A percentile compares a stretch with the other conserved stretches of the same genome.
Evolutionary conservation across 306 rosid genomes (phyloP).

Genomic region (Quercus cerris): DNA sequence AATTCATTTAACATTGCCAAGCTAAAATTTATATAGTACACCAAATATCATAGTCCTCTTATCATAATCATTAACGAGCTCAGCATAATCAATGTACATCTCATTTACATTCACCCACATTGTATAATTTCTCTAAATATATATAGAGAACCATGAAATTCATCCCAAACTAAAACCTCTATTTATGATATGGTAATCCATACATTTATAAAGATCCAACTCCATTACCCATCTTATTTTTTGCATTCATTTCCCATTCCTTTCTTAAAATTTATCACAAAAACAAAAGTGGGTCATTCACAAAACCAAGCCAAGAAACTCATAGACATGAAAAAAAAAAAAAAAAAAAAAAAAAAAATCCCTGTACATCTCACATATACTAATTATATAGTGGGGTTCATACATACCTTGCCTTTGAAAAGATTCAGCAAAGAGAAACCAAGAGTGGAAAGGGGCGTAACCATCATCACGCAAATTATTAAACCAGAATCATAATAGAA

Average conservation of each 20-base stretch:
- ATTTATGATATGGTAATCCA: too few relatives aligned
- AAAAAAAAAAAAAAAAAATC: not conserved
- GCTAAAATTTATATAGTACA: not conserved
- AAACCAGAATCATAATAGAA: too few relatives aligned
- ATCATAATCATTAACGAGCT: not conserved
- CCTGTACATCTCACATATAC: not conserved
- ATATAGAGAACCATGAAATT: not conserved
- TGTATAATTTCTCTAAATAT: not conserved
- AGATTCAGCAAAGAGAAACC: constrained; percentile 68
- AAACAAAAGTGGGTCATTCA: not conserved
- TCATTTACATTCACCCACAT: not conserved
- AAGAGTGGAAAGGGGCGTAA: constrained; percentile 84
- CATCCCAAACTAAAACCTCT: not conserved
- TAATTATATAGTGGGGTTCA: not conserved
- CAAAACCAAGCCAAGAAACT: not conserved
- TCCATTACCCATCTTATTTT: too few relatives aligned
- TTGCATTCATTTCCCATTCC: too few relatives aligned
- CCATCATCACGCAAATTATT: constrained; percentile 24
- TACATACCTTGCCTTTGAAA: constrained; percentile 62
- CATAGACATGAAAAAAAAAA: not conserved
- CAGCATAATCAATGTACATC: not conserved
- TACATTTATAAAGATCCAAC: too few relatives aligned
- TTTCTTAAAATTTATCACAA: not conserved
- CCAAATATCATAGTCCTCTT: not conserved
- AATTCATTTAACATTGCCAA: not conserved